Conservation (phyloP, 352 stramenopile genomes). For the Globisporangium rhizosaccharum region DNA sequence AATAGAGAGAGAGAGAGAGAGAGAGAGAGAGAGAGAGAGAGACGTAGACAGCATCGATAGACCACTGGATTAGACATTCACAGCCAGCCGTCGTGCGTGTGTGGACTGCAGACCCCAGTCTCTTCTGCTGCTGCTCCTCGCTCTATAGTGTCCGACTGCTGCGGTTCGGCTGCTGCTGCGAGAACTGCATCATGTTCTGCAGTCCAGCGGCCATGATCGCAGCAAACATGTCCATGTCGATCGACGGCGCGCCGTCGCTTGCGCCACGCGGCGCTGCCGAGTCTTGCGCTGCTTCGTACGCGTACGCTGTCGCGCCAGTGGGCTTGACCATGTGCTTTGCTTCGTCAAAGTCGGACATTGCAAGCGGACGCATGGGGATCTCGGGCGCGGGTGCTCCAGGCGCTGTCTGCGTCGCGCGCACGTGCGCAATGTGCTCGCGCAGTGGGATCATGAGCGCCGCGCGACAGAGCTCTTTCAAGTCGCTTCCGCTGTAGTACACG, state of each 20-base stretch:
- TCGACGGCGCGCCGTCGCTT: conserved; percentile 24
- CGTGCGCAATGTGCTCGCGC: conserved; percentile 74
- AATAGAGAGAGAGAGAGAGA: not conserved
- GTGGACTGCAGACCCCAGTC: not conserved
- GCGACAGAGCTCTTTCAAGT: conserved; percentile 90
- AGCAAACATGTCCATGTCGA: conserved; percentile 81
- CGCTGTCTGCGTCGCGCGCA: conserved; percentile 25
- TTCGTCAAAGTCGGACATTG: conserved; percentile 83
- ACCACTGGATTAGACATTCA: not conserved
- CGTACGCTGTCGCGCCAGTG: conserved; percentile 73
- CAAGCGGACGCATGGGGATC: conserved; percentile 58
- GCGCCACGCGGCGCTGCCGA: conserved; percentile 13
- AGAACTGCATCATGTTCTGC: conserved; percentile 77
- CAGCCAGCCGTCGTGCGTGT: not conserved
- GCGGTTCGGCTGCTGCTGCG: conserved; percentile 25
- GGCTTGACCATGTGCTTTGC: conserved; percentile 81
- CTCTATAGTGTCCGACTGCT: conserved; percentile 7
- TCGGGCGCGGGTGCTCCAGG: conserved; percentile 13
- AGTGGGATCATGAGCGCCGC: conserved; percentile 85
- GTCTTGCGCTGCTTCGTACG: conserved; percentile 65
- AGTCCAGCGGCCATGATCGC: conserved; percentile 76
- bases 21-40: conserved; percentile 1
- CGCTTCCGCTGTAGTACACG: conserved; percentile 93
- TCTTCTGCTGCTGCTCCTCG: not conserved
- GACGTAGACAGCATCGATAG: conserved; percentile 19